These are phyloP conservation scores for Tillandsia fasciculata DNA, from an alignment of 176 grass and related monocot species.

Conservation along the genomic window DNA sequence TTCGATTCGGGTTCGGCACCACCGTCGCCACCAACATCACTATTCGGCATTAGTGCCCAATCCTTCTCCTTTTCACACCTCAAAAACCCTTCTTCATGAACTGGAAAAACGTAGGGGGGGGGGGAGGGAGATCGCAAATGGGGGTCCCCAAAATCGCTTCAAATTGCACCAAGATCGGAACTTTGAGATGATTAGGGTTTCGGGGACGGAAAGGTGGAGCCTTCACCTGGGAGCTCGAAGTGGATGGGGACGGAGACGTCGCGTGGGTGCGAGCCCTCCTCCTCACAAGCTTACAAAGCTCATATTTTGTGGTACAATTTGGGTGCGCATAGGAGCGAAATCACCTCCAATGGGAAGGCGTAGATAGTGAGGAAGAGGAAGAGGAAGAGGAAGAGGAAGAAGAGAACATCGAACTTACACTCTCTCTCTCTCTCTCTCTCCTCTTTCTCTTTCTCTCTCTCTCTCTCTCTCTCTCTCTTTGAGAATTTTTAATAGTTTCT, in stretches of 20 bases:
- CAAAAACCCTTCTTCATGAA: constrained; percentile 3
- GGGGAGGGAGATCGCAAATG: neutral
- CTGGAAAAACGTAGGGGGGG: neutral
- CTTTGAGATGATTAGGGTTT: neutral
- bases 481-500: neutral
- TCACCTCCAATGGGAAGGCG: neutral
- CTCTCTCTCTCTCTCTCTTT: neutral
- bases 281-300: no score
- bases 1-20: constrained; percentile 10
- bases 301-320: neutral
- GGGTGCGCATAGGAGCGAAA: neutral
- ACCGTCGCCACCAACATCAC: constrained; percentile 14
- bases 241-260: neutral
- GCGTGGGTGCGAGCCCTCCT: no score
- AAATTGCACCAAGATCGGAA: constrained; percentile 8
- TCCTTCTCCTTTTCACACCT: neutral
- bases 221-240: neutral
- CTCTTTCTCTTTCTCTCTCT: neutral
- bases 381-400: neutral
- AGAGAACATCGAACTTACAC: neutral
- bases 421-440: neutral
- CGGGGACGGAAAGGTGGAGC: neutral
- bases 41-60: constrained; percentile 17
- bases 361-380: neutral
- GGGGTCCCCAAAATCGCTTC: neutral